phyloP scores from a whole-genome alignment of 176 grass and related monocot genomes.

The Phoenix dactylifera region DNA sequence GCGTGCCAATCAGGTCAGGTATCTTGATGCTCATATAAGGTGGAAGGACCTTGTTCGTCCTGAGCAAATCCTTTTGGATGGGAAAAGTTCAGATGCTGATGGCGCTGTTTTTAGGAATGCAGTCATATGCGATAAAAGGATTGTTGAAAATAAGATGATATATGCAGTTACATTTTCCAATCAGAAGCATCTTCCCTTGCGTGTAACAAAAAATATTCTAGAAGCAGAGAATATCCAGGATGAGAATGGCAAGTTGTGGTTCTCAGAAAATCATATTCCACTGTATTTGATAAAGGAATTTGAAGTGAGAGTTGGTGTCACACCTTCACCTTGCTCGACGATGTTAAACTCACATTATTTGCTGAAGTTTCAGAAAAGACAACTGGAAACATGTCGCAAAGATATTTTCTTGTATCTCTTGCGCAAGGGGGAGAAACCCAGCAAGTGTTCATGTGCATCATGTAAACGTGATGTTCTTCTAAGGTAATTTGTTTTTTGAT shows the following conservation, averaged over 20 bases:
- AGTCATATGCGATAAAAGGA: constrained; percentile 71
- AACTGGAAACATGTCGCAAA: constrained; percentile 22
- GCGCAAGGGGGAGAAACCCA: constrained; percentile 46
- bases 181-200: constrained; percentile 86
- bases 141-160: constrained; percentile 50
- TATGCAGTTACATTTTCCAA: constrained; percentile 71
- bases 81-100: constrained; percentile 57
- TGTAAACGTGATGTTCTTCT: constrained; percentile 70
- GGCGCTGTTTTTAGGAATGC: constrained; percentile 80
- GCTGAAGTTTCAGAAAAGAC: constrained; percentile 35
- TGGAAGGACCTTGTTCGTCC: constrained; percentile 87
- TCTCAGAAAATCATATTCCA: constrained; percentile 84
- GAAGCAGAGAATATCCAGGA: constrained; percentile 57
- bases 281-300: constrained; percentile 72
- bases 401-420: constrained; percentile 80
- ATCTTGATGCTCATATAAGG: constrained; percentile 85
- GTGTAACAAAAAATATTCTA: constrained; percentile 83
- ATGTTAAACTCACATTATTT: constrained; percentile 21
- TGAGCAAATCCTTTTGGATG: constrained; percentile 67
- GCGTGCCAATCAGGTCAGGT: constrained; percentile 70
- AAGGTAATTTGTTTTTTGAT: constrained; percentile 38
- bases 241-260: constrained; percentile 67
- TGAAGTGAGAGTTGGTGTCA: constrained; percentile 42
- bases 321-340: constrained; percentile 24
- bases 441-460: constrained; percentile 54